These are phyloP conservation scores for Gloeopeniophorella convolvens DNA, from an alignment of 768 basidiomycete genomes.

Conservation along the genomic window DNA sequence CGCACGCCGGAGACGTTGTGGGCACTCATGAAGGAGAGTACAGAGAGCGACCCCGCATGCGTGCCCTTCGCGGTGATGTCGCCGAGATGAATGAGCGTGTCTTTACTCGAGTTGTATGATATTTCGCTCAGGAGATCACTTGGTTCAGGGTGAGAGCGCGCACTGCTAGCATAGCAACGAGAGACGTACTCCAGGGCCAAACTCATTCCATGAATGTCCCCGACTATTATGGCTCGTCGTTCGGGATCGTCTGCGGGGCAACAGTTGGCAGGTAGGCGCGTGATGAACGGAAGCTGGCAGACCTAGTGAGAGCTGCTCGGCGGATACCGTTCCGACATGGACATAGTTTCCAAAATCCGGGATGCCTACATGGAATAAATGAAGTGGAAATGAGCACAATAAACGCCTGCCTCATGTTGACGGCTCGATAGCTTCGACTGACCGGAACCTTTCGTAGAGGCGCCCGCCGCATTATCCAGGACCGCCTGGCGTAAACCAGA, in stretches of 20 bases:
- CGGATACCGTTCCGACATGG: constrained; percentile 36
- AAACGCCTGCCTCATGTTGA: too few relatives aligned
- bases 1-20: constrained; percentile 73
- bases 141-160: constrained; percentile 3
- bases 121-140: constrained; percentile 61
- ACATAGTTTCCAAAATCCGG: constrained; percentile 55
- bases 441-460: constrained; percentile 7
- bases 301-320: constrained; percentile 52
- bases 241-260: constrained; percentile 38
- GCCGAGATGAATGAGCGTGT: constrained; percentile 76
- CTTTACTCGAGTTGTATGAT: constrained; percentile 50
- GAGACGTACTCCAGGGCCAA: constrained; percentile 53
- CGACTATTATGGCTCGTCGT: constrained; percentile 66
- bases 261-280: background rate
- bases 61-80: constrained; percentile 74
- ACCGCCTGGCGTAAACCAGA: constrained; percentile 27
- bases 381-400: background rate
- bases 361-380: constrained; percentile 26
- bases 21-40: constrained; percentile 57
- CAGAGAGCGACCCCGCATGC: constrained; percentile 49
- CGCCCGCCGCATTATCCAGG: constrained; percentile 15
- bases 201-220: constrained; percentile 86
- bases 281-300: constrained; percentile 4
- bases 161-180: background rate
- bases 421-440: background rate